Evolutionary conservation across 306 rosid species (phyloP).

Genomic region (Quercus engelmannii): DNA sequence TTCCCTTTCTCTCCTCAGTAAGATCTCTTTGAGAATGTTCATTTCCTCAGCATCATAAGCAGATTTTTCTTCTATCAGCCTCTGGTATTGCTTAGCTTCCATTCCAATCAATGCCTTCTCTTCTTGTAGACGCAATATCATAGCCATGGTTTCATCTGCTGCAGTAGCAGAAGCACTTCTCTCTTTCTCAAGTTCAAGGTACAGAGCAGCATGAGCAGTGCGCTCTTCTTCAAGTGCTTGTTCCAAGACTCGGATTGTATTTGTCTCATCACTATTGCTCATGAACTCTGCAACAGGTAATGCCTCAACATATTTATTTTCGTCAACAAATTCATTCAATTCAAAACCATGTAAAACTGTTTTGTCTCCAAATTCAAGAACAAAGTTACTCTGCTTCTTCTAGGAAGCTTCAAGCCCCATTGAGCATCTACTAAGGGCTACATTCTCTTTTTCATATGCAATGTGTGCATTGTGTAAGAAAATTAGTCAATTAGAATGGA

Average conservation of each 20-base stretch:
- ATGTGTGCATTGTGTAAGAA: too few species aligned
- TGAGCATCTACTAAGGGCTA: too few species aligned
- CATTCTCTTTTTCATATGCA: too few species aligned
- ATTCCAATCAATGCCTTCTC: constrained; percentile 55
- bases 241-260: constrained; percentile 28
- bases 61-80: constrained; percentile 45
- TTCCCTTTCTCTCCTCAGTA: constrained; percentile 54
- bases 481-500: too few species aligned
- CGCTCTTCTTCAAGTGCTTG: constrained; percentile 49
- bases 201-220: constrained; percentile 29
- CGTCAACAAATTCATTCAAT: constrained; percentile 18
- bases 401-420: too few species aligned
- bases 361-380: too few species aligned
- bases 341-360: background rate
- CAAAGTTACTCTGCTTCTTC: too few species aligned
- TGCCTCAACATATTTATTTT: background rate
- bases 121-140: constrained; percentile 54
- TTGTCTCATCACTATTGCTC: constrained; percentile 23
- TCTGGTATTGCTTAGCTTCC: constrained; percentile 54
- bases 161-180: constrained; percentile 52
- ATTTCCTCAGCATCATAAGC: constrained; percentile 55
- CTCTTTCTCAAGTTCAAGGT: constrained; percentile 55
- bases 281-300: constrained; percentile 16
- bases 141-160: constrained; percentile 60
- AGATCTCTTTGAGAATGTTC: constrained; percentile 54